phyloP scores from a whole-genome alignment of 177 flowering plant species.

The Tripterygium wilfordii region DNA sequence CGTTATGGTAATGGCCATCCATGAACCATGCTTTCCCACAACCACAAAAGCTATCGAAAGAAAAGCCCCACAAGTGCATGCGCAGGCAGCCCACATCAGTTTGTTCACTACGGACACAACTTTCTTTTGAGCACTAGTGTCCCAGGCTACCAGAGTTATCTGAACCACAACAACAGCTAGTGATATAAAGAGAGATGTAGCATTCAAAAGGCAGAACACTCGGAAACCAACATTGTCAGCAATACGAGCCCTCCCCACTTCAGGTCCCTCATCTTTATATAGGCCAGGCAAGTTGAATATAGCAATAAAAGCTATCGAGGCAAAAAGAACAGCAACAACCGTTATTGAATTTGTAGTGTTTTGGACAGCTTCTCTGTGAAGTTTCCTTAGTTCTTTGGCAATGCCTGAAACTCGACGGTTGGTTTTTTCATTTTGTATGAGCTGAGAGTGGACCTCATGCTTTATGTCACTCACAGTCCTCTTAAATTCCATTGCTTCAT shows the following conservation, averaged over 20 bases:
- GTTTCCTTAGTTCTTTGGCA: conserved; percentile 79
- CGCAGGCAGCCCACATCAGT: conserved; percentile 93
- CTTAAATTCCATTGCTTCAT: conserved; percentile 72
- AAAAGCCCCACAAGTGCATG: conserved; percentile 85
- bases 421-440: conserved; percentile 75
- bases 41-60: conserved; percentile 74
- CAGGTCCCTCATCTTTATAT: conserved; percentile 33
- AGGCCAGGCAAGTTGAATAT: conserved; percentile 89
- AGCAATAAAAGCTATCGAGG: conserved; percentile 90
- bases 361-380: conserved; percentile 91
- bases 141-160: conserved; percentile 94
- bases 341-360: conserved; percentile 92
- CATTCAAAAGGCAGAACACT: conserved; percentile 70
- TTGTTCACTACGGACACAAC: conserved; percentile 90
- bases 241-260: conserved; percentile 55
- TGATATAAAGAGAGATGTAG: conserved; percentile 83
- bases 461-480: conserved; percentile 92
- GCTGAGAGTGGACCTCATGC: conserved; percentile 87
- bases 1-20: conserved; percentile 81
- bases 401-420: conserved; percentile 74
- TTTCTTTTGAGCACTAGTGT: conserved; percentile 78
- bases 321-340: conserved; percentile 83
- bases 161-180: conserved; percentile 94
- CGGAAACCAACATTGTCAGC: conserved; percentile 51
- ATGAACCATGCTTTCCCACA: conserved; percentile 53